Evolutionary conservation across 768 basidiomycete genomes (phyloP).

Genomic region (Naganishia randhawae): DNA sequence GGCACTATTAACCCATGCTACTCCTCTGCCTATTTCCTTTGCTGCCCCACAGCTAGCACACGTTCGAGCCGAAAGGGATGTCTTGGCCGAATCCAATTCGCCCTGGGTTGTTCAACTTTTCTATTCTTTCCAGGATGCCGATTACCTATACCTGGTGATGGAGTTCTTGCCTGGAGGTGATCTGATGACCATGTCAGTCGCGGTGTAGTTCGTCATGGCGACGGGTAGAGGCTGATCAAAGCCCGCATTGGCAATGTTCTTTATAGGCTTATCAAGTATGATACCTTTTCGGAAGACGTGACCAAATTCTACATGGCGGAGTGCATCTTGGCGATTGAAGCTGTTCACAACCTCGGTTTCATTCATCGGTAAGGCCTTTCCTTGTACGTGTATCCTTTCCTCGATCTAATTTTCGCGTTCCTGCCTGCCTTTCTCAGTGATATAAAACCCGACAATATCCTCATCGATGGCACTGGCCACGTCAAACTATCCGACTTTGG

Average conservation of each 20-base stretch:
- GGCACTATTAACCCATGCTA: background rate
- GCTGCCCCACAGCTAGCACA: constrained; percentile 71
- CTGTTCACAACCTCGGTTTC: constrained; percentile 93
- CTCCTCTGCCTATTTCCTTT: background rate
- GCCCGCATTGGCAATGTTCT: background rate
- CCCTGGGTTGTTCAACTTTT: constrained; percentile 94
- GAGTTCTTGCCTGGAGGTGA: constrained; percentile 98
- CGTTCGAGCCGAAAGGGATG: constrained; percentile 94
- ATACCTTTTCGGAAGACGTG: constrained; percentile 96
- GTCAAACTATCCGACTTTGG: constrained; percentile 98
- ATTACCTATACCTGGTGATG: constrained; percentile 95
- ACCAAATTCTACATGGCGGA: constrained; percentile 99
- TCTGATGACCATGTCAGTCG: constrained; percentile 83
- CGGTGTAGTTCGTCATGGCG: background rate
- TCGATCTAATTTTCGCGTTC: background rate
- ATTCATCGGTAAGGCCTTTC: constrained; percentile 76
- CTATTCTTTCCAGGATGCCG: constrained; percentile 95
- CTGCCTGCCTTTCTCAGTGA: constrained; percentile 59
- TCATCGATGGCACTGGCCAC: constrained; percentile 96
- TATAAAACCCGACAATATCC: constrained; percentile 98
- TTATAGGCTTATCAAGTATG: constrained; percentile 82
- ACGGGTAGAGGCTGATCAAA: background rate
- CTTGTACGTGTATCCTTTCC: background rate
- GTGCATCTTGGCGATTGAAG: constrained; percentile 94
- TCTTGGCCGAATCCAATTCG: constrained; percentile 90